Conservation (phyloP, 768 basidiomycete species). For the Phaeotremella skinneri region DNA sequence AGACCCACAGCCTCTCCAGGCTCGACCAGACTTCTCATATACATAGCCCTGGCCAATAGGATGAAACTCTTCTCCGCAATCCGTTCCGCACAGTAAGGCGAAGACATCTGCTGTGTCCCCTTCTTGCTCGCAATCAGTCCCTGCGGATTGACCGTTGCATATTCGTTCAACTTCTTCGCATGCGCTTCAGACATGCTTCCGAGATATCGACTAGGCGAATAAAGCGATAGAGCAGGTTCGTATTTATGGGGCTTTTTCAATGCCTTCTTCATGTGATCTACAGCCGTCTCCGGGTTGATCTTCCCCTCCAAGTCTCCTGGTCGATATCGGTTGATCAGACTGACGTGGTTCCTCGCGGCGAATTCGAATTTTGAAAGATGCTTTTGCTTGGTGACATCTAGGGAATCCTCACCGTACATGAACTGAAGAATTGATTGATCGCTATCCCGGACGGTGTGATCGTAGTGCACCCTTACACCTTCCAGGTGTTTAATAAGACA, state of each 20-base stretch:
- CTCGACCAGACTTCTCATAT: constrained; percentile 87
- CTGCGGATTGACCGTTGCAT: constrained; percentile 71
- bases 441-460: constrained; percentile 93
- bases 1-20: constrained; percentile 98
- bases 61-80: constrained; percentile 60
- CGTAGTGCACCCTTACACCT: constrained; percentile 93
- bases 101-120: constrained; percentile 37
- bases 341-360: constrained; percentile 76
- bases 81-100: constrained; percentile 52
- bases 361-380: constrained; percentile 93
- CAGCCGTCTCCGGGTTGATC: constrained; percentile 64
- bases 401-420: constrained; percentile 90
- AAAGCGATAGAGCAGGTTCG: constrained; percentile 70
- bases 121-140: constrained; percentile 54
- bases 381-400: constrained; percentile 97
- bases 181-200: constrained; percentile 92
- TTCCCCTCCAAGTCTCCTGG: constrained; percentile 61
- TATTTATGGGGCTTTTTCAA: constrained; percentile 72
- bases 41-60: constrained; percentile 82
- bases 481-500: constrained; percentile 99
- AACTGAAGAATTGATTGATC: constrained; percentile 94
- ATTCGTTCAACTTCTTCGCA: constrained; percentile 72
- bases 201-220: constrained; percentile 72
- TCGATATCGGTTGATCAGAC: constrained; percentile 67
- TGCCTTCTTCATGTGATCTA: constrained; percentile 81